phyloP scores from a whole-genome alignment of 768 basidiomycete species.

The Xerocomellus intermedius region DNA sequence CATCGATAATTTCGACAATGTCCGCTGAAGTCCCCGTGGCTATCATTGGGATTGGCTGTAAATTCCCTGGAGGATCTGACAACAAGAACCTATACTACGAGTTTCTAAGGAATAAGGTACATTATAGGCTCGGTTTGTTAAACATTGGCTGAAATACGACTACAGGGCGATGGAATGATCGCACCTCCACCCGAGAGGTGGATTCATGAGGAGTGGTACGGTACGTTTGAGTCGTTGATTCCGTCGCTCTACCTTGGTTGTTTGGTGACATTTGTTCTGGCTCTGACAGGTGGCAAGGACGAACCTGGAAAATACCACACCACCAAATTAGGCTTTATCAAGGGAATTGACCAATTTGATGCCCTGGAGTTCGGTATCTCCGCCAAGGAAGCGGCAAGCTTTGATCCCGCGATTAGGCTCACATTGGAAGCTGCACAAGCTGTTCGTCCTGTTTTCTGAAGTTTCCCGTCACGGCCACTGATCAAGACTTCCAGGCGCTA shows the following conservation, averaged over 20 bases:
- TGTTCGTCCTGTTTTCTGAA: slow-evolving; percentile 3
- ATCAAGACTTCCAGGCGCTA: slow-evolving; percentile 25
- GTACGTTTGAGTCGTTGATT: slow-evolving; percentile 19
- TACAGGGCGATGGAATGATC: slow-evolving; percentile 32
- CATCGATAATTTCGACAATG: slow-evolving; percentile 17
- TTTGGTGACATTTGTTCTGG: neutral
- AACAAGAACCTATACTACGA: slow-evolving; percentile 32
- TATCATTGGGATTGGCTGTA: slow-evolving; percentile 33
- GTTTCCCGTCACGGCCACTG: neutral
- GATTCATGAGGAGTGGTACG: slow-evolving; percentile 33
- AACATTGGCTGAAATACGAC: neutral
- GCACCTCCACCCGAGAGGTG: slow-evolving; percentile 28
- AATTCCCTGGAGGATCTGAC: slow-evolving; percentile 33
- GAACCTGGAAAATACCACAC: slow-evolving; percentile 32
- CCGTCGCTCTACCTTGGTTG: neutral
- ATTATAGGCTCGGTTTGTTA: neutral
- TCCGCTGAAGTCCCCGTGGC: slow-evolving; percentile 31
- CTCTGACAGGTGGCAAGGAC: slow-evolving; percentile 25
- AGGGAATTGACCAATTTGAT: slow-evolving; percentile 34
- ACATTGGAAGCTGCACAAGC: slow-evolving; percentile 33
- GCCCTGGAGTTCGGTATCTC: slow-evolving; percentile 35
- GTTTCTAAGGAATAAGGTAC: slow-evolving; percentile 31
- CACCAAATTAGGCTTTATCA: slow-evolving; percentile 31
- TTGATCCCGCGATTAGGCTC: slow-evolving; percentile 33
- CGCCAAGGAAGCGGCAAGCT: slow-evolving; percentile 28